A percentile compares a stretch with the other conserved stretches of the same genome.
These are phyloP conservation scores for Hemerocallis citrina DNA, from an alignment of 106 monocot genomes.

Conservation along the genomic window DNA sequence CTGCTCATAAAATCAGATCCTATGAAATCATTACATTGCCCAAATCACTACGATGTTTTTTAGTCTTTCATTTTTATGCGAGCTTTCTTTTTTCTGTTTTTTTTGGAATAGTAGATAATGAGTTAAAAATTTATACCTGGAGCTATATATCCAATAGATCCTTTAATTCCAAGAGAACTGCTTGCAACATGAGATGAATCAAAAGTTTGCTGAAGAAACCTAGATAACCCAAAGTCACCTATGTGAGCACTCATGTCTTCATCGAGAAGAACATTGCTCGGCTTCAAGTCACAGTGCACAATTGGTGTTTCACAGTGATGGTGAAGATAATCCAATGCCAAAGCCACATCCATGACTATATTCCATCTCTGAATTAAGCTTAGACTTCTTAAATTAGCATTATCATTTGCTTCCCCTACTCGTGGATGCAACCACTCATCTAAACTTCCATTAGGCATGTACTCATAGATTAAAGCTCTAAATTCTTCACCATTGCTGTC, in stretches of 20 bases:
- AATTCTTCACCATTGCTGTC: conserved; percentile 16
- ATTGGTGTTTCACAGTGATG: conserved; percentile 5
- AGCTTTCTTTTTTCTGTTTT: too few species aligned
- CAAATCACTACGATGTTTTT: too few species aligned
- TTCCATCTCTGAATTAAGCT: conserved; percentile 9
- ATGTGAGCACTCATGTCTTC: conserved; percentile 19
- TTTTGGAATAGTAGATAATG: not conserved
- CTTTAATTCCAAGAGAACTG: conserved; percentile 6
- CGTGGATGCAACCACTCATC: conserved; percentile 23
- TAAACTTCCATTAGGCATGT: conserved; percentile 17
- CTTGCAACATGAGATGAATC: not conserved
- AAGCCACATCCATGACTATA: conserved; percentile 19
- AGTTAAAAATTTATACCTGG: conserved; percentile 21
- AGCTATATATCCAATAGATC: conserved; percentile 32
- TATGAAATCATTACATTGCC: too few species aligned
- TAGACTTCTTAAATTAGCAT: not conserved
- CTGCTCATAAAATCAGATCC: too few species aligned
- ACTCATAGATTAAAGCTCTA: conserved; percentile 24
- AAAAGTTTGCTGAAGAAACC: not conserved
- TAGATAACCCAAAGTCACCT: conserved; percentile 4
- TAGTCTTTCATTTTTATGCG: too few species aligned
- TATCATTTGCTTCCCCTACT: not conserved
- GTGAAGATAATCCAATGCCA: conserved; percentile 23
- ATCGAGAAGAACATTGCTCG: conserved; percentile 42
- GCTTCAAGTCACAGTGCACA: conserved; percentile 29